Conservation (phyloP, 1,284 basidiomycete species). For the Irpex sp. region DNA sequence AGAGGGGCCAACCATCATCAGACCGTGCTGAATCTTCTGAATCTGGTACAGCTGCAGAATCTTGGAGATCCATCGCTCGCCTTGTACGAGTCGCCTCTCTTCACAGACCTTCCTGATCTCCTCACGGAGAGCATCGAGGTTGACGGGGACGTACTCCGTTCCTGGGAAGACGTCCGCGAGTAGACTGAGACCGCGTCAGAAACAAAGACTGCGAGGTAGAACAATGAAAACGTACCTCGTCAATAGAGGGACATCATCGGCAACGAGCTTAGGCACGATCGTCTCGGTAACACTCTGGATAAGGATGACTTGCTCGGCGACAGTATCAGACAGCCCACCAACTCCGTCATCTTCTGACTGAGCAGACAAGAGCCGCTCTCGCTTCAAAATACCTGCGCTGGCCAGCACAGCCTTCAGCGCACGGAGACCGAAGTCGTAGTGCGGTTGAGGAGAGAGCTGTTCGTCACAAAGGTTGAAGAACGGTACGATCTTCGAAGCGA, state of each 20-base stretch:
- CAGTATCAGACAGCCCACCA: constrained; percentile 59
- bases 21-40: constrained; percentile 98
- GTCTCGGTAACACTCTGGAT: constrained; percentile 99
- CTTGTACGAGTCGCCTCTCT: constrained; percentile 82
- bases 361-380: constrained; percentile 72
- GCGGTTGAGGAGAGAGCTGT: constrained; percentile 94
- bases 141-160: constrained; percentile 86
- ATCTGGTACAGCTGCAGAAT: constrained; percentile 98
- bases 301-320: constrained; percentile 93
- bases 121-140: constrained; percentile 81
- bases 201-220: constrained; percentile 12
- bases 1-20: constrained; percentile 99
- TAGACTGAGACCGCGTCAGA: constrained; percentile 48
- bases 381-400: constrained; percentile 96
- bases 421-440: constrained; percentile 99
- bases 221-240: constrained; percentile 59
- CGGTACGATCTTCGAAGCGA: constrained; percentile 97
- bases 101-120: constrained; percentile 87
- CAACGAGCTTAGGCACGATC: constrained; percentile 97
- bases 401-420: constrained; percentile 96
- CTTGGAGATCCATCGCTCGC: constrained; percentile 92
- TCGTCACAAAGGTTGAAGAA: constrained; percentile 99
- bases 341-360: constrained; percentile 40
- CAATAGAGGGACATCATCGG: constrained; percentile 93
- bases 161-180: constrained; percentile 98